Evolutionary conservation across 495 filamentous ascomycete species (phyloP).

Genomic region (Penicillium parvum): DNA sequence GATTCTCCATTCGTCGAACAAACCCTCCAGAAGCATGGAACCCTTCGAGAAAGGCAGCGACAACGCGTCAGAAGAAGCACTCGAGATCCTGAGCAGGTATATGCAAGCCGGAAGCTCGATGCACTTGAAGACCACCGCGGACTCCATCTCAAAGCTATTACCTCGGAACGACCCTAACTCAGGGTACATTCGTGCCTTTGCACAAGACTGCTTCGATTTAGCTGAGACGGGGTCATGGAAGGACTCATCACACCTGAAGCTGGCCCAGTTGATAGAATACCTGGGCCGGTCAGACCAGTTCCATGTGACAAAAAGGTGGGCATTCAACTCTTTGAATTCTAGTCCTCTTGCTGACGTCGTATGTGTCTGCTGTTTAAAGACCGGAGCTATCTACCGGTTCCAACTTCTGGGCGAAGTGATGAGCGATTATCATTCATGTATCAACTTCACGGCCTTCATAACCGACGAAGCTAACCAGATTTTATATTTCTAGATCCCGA

Average conservation of each 20-base stretch:
- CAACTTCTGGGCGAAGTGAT: not conserved
- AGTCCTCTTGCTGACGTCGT: not conserved
- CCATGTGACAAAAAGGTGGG: not conserved
- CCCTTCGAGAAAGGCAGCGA: no score
- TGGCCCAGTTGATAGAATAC: slow-evolving; percentile 3
- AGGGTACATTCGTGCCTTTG: not conserved
- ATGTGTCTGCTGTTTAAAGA: not conserved
- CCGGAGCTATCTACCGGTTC: not conserved
- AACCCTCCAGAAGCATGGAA: no score
- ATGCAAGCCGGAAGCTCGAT: not conserved
- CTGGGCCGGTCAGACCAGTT: slow-evolving; percentile 2
- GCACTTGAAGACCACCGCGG: not conserved
- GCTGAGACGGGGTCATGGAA: not conserved
- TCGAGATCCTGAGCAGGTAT: not conserved
- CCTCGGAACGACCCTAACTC: slow-evolving; percentile 1
- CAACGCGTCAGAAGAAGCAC: not conserved
- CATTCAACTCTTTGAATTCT: not conserved
- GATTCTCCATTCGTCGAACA: no score
- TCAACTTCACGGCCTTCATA: not conserved
- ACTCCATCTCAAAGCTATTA: slow-evolving; percentile 4
- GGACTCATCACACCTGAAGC: not conserved
- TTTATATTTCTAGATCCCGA: not conserved
- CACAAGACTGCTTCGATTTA: slow-evolving; percentile 5
- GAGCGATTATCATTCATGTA: not conserved
- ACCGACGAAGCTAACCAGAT: not conserved